phyloP scores from a whole-genome alignment of 768 basidiomycete species.

The Hypsizygus marmoreus region DNA sequence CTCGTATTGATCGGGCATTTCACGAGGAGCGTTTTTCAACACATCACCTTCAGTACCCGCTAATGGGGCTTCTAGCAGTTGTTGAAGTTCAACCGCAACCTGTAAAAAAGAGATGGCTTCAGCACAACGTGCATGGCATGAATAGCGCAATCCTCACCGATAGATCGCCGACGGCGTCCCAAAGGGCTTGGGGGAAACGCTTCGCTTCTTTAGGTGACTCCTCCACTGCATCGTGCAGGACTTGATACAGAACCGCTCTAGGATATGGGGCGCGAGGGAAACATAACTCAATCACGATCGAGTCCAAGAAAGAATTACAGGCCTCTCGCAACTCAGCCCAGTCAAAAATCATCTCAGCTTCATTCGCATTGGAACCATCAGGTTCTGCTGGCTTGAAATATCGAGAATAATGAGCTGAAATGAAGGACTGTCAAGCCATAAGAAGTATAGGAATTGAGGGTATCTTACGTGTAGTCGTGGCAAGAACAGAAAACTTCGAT shows the following conservation, averaged over 20 bases:
- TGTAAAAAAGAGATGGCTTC: constrained; percentile 25
- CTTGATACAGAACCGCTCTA: constrained; percentile 61
- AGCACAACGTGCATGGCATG: neutral
- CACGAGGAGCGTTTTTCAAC: constrained; percentile 51
- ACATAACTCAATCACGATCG: constrained; percentile 80
- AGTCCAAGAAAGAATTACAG: constrained; percentile 79
- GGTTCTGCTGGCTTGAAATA: constrained; percentile 59
- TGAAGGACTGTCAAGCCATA: constrained; percentile 3
- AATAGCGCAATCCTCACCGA: constrained; percentile 47
- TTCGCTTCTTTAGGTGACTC: constrained; percentile 75
- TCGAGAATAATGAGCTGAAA: constrained; percentile 66
- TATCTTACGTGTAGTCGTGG: constrained; percentile 66
- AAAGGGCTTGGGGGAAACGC: constrained; percentile 77
- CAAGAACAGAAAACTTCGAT: constrained; percentile 65
- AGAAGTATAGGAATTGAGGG: constrained; percentile 6
- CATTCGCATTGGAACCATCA: constrained; percentile 34
- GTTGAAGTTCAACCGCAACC: constrained; percentile 67
- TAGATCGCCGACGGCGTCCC: constrained; percentile 82
- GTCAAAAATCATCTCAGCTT: constrained; percentile 64
- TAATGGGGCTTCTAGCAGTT: constrained; percentile 63
- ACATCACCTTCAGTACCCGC: constrained; percentile 53
- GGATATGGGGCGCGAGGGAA: constrained; percentile 73
- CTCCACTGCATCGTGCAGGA: constrained; percentile 70
- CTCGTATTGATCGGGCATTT: constrained; percentile 63
- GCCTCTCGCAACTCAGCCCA: constrained; percentile 61